Evolutionary conservation across 140 eudicot genomes (phyloP).

Genomic region (Oenanthe javanica): DNA sequence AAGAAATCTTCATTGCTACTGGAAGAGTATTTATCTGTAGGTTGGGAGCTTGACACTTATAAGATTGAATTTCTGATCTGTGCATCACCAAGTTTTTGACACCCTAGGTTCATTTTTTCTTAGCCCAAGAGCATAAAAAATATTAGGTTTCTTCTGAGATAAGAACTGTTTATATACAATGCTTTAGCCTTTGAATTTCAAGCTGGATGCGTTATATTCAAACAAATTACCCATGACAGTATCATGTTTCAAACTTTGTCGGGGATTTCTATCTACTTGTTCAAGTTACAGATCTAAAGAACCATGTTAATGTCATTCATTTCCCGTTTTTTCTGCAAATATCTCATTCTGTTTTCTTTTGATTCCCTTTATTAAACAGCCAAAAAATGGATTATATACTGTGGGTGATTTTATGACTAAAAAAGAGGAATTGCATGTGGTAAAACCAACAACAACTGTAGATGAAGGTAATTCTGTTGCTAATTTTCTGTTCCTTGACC

Average conservation of each 20-base stretch:
- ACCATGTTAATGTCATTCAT: background rate
- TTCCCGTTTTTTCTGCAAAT: background rate
- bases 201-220: background rate
- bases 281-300: background rate
- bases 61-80: background rate
- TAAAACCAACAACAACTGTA: conserved; percentile 78
- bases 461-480: conserved; percentile 59
- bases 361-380: conserved; percentile 27
- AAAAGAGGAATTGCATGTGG: conserved; percentile 73
- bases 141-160: background rate
- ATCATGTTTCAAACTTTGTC: background rate
- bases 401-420: conserved; percentile 94
- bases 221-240: background rate
- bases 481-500: conserved; percentile 2
- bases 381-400: conserved; percentile 59
- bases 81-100: background rate
- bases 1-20: background rate
- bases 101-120: background rate
- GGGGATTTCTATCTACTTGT: background rate
- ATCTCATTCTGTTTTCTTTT: conserved; percentile 4
- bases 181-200: background rate
- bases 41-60: too few species aligned
- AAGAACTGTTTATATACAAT: background rate
- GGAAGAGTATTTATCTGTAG: background rate
- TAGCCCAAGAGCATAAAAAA: background rate